Conservation (phyloP, 352 stramenopile genomes). For the Peronosclerospora sorghi region DNA sequence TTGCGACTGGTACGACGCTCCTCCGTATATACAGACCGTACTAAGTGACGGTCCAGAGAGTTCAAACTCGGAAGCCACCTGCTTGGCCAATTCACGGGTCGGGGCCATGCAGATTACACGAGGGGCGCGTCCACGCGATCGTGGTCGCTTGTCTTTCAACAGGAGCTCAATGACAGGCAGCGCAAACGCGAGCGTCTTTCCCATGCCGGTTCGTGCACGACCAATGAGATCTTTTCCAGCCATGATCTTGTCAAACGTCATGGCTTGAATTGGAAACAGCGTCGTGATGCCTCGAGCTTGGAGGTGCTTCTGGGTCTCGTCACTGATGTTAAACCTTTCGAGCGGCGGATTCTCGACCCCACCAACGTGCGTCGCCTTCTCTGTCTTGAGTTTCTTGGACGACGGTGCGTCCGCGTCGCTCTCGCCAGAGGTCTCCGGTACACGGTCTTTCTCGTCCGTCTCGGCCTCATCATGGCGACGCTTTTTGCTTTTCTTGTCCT, state of each 20-base stretch:
- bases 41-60: conserved; percentile 56
- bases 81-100: conserved; percentile 95
- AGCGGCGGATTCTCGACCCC: conserved; percentile 60
- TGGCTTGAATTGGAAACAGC: conserved; percentile 89
- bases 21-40: conserved; percentile 89
- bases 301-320: conserved; percentile 49
- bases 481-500: conserved; percentile 65
- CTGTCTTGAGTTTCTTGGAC: conserved; percentile 31
- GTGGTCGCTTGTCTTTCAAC: conserved; percentile 70
- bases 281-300: conserved; percentile 70
- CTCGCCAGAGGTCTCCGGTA: conserved; percentile 36
- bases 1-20: conserved; percentile 84
- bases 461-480: conserved; percentile 33
- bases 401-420: conserved; percentile 33
- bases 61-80: conserved; percentile 91
- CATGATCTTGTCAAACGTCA: conserved; percentile 93
- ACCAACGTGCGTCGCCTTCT: conserved; percentile 29
- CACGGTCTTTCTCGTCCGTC: conserved; percentile 21
- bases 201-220: conserved; percentile 93
- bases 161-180: conserved; percentile 91
- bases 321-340: conserved; percentile 54
- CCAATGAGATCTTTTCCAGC: conserved; percentile 96
- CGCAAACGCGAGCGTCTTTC: conserved; percentile 98
- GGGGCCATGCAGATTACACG: conserved; percentile 95
- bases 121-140: conserved; percentile 58